These are phyloP conservation scores for Westerdykella aurantiaca DNA, from an alignment of 2,329 filamentous ascomycete species.

Conservation along the genomic window DNA sequence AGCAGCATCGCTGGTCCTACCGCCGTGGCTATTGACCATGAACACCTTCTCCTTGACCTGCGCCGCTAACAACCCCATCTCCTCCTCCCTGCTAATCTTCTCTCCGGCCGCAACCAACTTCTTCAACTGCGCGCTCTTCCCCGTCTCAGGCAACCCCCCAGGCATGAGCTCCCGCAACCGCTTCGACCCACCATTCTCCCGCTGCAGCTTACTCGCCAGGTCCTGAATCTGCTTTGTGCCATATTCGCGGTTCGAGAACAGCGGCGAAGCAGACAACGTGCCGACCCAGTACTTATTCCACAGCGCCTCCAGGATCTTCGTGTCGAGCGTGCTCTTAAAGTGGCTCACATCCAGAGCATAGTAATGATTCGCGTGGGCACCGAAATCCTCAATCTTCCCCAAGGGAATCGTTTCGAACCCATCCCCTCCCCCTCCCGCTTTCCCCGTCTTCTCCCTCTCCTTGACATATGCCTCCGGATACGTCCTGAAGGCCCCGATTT, in stretches of 20 bases:
- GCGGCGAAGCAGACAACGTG: constrained; percentile 83
- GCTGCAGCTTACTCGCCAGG: constrained; percentile 72
- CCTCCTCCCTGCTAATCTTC: constrained; percentile 57
- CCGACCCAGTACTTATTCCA: constrained; percentile 99
- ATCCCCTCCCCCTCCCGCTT: constrained; percentile 35
- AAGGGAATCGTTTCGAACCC: constrained; percentile 75
- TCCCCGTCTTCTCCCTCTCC: constrained; percentile 40
- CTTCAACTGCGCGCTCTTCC: constrained; percentile 47
- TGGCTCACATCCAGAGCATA: constrained; percentile 88
- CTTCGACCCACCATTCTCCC: constrained; percentile 49
- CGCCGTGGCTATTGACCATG: constrained; percentile 8
- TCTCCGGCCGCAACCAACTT: constrained; percentile 59
- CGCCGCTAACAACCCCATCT: constrained; percentile 56
- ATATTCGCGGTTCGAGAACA: constrained; percentile 89
- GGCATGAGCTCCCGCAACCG: constrained; percentile 21
- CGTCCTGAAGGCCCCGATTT: constrained; percentile 94
- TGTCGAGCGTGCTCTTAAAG: constrained; percentile 89
- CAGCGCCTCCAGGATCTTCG: constrained; percentile 75
- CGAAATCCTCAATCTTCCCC: constrained; percentile 93
- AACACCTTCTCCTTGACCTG: constrained; percentile 62
- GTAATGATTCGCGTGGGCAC: constrained; percentile 83
- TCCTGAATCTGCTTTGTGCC: constrained; percentile 89
- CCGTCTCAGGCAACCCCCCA: constrained; percentile 18
- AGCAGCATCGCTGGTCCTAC: constrained; percentile 1
- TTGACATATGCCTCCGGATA: constrained; percentile 64